Evolutionary conservation across 1,284 basidiomycete species (phyloP).

Genomic region (Rugosomyces carneus): DNA sequence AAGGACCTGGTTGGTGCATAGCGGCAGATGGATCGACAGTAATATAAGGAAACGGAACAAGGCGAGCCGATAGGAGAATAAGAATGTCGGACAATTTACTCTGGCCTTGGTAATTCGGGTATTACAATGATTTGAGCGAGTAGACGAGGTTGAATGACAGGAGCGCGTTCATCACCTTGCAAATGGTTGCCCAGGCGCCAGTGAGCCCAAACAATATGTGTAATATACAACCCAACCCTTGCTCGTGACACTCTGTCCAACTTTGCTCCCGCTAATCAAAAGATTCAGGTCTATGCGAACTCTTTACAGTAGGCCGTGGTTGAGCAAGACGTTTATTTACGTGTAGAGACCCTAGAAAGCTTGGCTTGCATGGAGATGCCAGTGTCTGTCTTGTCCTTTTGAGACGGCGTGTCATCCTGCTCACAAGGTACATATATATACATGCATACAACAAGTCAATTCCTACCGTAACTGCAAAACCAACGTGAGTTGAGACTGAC

Average conservation of each 20-base stretch:
- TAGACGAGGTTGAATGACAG: constrained; percentile 9
- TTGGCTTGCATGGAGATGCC: no score
- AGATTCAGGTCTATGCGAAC: no score
- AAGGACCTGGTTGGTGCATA: constrained; percentile 36
- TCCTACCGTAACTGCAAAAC: no score
- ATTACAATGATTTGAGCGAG: constrained; percentile 5
- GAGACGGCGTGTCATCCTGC: no score
- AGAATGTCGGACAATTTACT: background rate
- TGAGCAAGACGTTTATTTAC: no score
- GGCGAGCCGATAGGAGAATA: constrained; percentile 1
- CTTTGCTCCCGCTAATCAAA: no score
- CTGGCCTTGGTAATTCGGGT: constrained; percentile 6
- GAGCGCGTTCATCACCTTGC: constrained; percentile 16
- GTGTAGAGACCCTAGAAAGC: no score
- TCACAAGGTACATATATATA: no score
- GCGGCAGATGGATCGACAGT: constrained; percentile 4
- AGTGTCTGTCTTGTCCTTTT: no score
- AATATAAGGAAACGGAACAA: constrained; percentile 9
- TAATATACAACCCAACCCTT: background rate
- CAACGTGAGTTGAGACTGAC: no score
- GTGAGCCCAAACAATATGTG: background rate
- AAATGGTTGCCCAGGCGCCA: constrained; percentile 25
- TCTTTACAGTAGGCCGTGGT: no score
- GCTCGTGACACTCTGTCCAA: background rate
- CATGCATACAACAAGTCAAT: no score